Percentiles rank a stretch among this genome's conserved stretches.
Evolutionary conservation across 176 grass and related monocot species (phyloP).

Genomic region (Cenchrus purpureus): DNA sequence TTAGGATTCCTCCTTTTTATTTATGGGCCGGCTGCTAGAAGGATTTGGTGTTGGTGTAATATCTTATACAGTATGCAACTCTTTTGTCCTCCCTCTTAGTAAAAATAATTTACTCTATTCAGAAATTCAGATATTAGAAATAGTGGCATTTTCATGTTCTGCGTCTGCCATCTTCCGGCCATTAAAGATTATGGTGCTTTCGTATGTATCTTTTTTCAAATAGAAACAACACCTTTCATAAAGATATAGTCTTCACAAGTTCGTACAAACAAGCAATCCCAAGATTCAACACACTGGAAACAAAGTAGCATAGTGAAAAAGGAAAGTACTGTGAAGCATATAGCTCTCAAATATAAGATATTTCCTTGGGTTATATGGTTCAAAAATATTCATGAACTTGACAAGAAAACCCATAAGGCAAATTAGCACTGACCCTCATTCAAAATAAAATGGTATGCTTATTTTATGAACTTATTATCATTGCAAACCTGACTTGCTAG

Average conservation of each 20-base stretch:
- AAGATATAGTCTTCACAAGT: neutral
- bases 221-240: neutral
- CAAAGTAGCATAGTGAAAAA: neutral
- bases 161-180: neutral
- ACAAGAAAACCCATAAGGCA: neutral
- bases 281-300: neutral
- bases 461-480: neutral
- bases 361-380: slow-evolving; percentile 9
- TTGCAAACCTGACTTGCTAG: neutral
- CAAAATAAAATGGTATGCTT: neutral
- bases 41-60: slow-evolving; percentile 95
- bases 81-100: neutral
- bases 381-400: slow-evolving; percentile 6
- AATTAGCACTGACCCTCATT: neutral
- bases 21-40: slow-evolving; percentile 93
- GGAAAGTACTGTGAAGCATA: neutral
- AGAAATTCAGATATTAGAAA: neutral
- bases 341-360: neutral
- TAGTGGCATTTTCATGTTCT: neutral
- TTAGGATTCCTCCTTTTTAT: slow-evolving; percentile 96
- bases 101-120: slow-evolving; percentile 15
- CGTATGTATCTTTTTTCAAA: neutral
- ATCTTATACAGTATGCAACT: slow-evolving; percentile 66
- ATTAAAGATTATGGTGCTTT: neutral
- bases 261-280: neutral